These are phyloP conservation scores for Alternaria sp. DNA, from an alignment of 2,329 filamentous ascomycete species.

Conservation along the genomic window DNA sequence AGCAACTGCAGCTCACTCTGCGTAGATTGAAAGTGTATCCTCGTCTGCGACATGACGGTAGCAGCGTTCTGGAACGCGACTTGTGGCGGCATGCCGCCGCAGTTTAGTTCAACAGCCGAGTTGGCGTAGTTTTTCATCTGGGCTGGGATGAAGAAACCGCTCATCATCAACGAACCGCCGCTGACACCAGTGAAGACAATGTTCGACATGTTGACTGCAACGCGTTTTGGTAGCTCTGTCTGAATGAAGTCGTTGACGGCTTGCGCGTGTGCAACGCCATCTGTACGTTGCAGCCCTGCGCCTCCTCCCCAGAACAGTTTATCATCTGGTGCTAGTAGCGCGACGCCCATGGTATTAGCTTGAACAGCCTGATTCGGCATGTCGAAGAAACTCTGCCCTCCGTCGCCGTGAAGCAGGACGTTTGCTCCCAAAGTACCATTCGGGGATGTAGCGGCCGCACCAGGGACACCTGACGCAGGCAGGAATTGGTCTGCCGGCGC, in stretches of 20 bases:
- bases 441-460: slow-evolving; percentile 51
- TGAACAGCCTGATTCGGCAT: slow-evolving; percentile 65
- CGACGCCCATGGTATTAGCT: slow-evolving; percentile 62
- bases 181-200: slow-evolving; percentile 68
- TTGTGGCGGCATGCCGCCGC: slow-evolving; percentile 64
- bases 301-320: slow-evolving; percentile 67
- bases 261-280: slow-evolving; percentile 65
- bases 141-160: slow-evolving; percentile 66
- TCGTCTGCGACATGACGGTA: slow-evolving; percentile 57
- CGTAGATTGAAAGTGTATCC: slow-evolving; percentile 66
- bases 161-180: slow-evolving; percentile 63
- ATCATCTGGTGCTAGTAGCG: slow-evolving; percentile 62
- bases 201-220: slow-evolving; percentile 62
- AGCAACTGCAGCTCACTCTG: slow-evolving; percentile 60
- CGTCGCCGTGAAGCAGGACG: slow-evolving; percentile 67
- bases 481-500: slow-evolving; percentile 65
- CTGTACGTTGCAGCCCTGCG: slow-evolving; percentile 60
- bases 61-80: slow-evolving; percentile 58
- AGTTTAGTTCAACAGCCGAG: slow-evolving; percentile 64
- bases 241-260: slow-evolving; percentile 64
- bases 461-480: slow-evolving; percentile 59
- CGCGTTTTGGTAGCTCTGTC: slow-evolving; percentile 60
- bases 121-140: slow-evolving; percentile 62
- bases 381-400: slow-evolving; percentile 67
- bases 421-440: slow-evolving; percentile 58